phyloP scores from a whole-genome alignment of 2,329 filamentous ascomycete species.

The Nemania abortiva region DNA sequence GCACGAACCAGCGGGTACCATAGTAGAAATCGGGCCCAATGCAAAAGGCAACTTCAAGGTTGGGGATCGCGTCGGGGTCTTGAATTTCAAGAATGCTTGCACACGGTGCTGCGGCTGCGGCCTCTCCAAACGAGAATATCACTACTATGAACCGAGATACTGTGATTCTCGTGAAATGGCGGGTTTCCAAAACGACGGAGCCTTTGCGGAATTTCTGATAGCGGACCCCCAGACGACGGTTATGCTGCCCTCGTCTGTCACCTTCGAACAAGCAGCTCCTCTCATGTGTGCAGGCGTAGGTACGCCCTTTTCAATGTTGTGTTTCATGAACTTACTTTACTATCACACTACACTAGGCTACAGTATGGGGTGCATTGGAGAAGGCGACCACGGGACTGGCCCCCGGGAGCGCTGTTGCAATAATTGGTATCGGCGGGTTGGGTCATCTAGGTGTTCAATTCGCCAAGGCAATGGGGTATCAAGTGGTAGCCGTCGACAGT shows the following conservation, averaged over 20 bases:
- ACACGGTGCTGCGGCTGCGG: constrained; percentile 8
- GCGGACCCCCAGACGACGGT: constrained; percentile 20
- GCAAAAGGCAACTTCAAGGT: constrained; percentile 45
- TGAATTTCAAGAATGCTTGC: constrained; percentile 47
- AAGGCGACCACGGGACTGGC: constrained; percentile 11
- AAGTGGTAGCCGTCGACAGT: constrained; percentile 54
- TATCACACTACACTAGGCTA: neutral
- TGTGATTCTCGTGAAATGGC: constrained; percentile 13
- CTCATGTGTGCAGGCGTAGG: constrained; percentile 53
- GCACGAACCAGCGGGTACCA: constrained; percentile 53
- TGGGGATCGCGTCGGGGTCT: constrained; percentile 53
- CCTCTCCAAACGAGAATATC: constrained; percentile 14
- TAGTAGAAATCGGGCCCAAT: constrained; percentile 48
- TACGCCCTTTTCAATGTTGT: neutral
- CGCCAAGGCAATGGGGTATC: constrained; percentile 53
- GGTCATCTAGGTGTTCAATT: constrained; percentile 54
- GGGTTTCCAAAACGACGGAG: constrained; percentile 17
- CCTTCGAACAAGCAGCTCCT: constrained; percentile 53
- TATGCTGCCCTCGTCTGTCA: constrained; percentile 32
- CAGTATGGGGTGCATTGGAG: constrained; percentile 18
- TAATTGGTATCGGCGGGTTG: constrained; percentile 54
- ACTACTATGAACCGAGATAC: constrained; percentile 21
- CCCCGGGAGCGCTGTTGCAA: constrained; percentile 47
- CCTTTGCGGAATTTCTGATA: constrained; percentile 20
- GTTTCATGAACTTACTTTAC: neutral